Base-by-base conservation (phyloP, 2,329 filamentous ascomycete species). In the Clonostachys chloroleuca region DNA sequence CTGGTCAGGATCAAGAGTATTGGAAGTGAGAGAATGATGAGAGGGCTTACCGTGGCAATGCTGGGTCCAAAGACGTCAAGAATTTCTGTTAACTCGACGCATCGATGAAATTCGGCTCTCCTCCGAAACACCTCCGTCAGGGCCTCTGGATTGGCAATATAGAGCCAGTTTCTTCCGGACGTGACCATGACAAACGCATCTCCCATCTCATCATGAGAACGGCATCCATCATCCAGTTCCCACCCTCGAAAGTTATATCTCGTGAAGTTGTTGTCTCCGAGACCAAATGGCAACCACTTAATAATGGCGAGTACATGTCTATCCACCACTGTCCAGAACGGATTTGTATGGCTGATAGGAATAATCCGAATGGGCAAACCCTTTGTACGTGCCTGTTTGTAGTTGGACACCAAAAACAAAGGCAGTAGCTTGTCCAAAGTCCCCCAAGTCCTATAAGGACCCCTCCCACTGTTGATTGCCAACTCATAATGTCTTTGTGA, bases 351-450 rank as follows among this genome's bases (percentile, higher is more conserved):
- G 47, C 54, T 56, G 46, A 66, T 57, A 13, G 58, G 61, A 8
- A 66, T 59, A 37, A 65, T 33, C 10, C 60, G 59, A 10, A 65
- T 54, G 16, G 60, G 63, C 2, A 63, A 44, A n/a, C 62, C 61
- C 13, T 63, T 56, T 6, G 46, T 57, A 40, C 56, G 56, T 12
- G 63, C 63, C 20, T 35, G 13, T 9, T 10, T 12, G 33, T 47
- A 47, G 40, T 47, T 47, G 24, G 24, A 24, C 6, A 24, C 24
- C 24, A 24, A 24, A 6, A 24, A 8, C 7, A 24, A 24, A 24
- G 24, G 24, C 24, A 24, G 24, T 24, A 24, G 24, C 24, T 24
- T 24, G 7, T 24, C 24, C 24, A 24, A 24, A 24, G 24, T 24
- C 24, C 24, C 5, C 24, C 24, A 24, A 24, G 24, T 8, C 24